Conservation (phyloP, 345 rosid genomes). For the Eucalyptus microcorys region DNA sequence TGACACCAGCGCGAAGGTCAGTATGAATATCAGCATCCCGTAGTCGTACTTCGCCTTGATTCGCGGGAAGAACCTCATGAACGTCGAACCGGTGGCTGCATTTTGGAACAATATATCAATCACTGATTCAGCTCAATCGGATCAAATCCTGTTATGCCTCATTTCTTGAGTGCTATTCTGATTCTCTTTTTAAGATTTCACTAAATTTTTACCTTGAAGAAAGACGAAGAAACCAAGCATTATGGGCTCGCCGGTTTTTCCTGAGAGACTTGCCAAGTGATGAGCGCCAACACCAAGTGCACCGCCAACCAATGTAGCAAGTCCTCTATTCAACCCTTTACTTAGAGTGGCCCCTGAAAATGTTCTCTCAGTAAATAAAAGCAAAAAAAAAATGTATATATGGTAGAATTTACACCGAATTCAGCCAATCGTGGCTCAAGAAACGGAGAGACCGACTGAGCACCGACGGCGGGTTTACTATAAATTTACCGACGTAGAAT, state of each 20-base stretch:
- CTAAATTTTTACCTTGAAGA: constrained; percentile 20
- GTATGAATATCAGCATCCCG: constrained; percentile 58
- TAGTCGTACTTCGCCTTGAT: constrained; percentile 85
- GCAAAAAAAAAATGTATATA: background rate
- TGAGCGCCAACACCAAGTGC: constrained; percentile 61
- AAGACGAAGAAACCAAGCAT: constrained; percentile 58
- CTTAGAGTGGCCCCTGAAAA: constrained; percentile 44
- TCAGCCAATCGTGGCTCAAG: background rate
- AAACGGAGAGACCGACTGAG: background rate
- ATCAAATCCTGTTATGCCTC: background rate
- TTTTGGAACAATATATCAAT: background rate
- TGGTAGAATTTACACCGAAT: background rate
- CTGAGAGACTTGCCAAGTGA: constrained; percentile 44
- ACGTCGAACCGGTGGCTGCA: constrained; percentile 55
- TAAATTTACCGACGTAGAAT: constrained; percentile 54
- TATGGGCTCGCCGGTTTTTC: constrained; percentile 46
- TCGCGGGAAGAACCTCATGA: constrained; percentile 54
- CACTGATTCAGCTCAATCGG: background rate
- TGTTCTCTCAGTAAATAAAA: background rate
- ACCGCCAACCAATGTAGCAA: constrained; percentile 63
- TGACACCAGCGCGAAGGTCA: constrained; percentile 65
- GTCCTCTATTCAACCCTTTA: constrained; percentile 56
- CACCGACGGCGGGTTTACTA: background rate
- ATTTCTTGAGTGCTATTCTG: background rate
- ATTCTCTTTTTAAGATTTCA: background rate